Conservation (phyloP, 257 asterid genomes). For the Salvia miltiorrhiza region DNA sequence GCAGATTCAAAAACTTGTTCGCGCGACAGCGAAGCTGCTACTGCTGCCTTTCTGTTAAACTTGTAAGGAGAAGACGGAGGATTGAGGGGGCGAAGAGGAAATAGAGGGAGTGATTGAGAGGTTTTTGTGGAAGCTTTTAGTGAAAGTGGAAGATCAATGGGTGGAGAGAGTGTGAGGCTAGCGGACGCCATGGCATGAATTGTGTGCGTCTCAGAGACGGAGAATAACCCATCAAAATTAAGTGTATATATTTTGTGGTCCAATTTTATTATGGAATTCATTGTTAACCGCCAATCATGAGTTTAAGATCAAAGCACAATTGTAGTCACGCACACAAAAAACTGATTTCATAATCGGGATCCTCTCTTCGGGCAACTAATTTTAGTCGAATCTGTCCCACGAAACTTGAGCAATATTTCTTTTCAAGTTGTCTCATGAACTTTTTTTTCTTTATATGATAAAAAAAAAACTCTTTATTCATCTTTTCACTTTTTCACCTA, state of each 20-base stretch:
- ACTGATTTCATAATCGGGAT: no score
- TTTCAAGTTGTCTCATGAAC: no score
- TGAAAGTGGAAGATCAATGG: slow-evolving; percentile 35
- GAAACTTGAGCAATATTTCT: no score
- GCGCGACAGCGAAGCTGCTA: slow-evolving; percentile 24
- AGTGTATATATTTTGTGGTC: slow-evolving; percentile 16
- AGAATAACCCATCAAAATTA: neutral
- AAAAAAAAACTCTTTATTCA: no score
- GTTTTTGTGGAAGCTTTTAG: neutral
- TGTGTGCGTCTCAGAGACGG: neutral
- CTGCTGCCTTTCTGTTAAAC: slow-evolving; percentile 16
- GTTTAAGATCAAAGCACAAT: no score
- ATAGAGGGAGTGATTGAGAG: slow-evolving; percentile 20
- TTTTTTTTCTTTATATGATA: no score
- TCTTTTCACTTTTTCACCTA: no score
- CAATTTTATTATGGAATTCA: neutral
- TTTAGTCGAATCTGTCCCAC: no score
- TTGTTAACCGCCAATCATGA: neutral
- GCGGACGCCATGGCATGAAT: slow-evolving; percentile 67
- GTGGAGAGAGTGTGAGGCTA: slow-evolving; percentile 38
- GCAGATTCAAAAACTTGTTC: slow-evolving; percentile 26
- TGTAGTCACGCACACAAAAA: no score
- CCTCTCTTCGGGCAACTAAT: no score
- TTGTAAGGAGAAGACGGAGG: slow-evolving; percentile 19
- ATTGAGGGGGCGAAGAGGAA: slow-evolving; percentile 22